A percentile compares a stretch with the other conserved stretches of the same genome.
Conservation (phyloP, 2,329 filamentous ascomycete species). For the Elsinoe ampelina region DNA sequence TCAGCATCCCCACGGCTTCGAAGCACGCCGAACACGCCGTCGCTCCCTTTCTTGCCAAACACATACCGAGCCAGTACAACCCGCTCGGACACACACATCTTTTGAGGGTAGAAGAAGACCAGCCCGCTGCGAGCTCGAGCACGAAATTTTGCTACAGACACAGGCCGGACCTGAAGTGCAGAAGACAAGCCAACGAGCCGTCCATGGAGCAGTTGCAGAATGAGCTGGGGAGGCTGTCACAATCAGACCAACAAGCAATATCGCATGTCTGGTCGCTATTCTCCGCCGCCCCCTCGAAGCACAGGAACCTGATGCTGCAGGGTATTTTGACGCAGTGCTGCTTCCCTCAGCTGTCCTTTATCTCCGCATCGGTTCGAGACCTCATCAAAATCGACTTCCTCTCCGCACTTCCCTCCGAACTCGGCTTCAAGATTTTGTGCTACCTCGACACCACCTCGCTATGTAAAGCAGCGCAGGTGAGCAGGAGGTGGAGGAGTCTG, state of each 20-base stretch:
- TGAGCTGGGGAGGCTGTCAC: constrained; percentile 71
- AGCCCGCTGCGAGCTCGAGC: constrained; percentile 31
- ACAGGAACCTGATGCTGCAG: constrained; percentile 91
- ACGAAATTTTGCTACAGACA: constrained; percentile 96
- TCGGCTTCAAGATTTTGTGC: constrained; percentile 87
- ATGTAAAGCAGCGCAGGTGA: constrained; percentile 93
- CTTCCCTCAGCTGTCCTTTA: constrained; percentile 89
- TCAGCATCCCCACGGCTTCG: constrained; percentile 36
- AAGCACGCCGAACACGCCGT: constrained; percentile 69
- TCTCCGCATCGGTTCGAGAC: constrained; percentile 83
- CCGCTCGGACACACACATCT: constrained; percentile 51
- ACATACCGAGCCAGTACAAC: constrained; percentile 83
- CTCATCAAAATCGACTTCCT: constrained; percentile 97
- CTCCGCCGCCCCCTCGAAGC: constrained; percentile 86
- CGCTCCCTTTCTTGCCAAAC: constrained; percentile 78
- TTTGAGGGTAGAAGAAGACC: constrained; percentile 8
- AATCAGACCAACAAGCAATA: constrained; percentile 86
- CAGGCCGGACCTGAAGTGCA: constrained; percentile 85
- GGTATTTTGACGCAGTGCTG: constrained; percentile 95
- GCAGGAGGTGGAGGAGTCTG: constrained; percentile 72
- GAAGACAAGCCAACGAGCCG: constrained; percentile 83
- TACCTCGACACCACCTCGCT: constrained; percentile 89
- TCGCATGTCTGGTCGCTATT: constrained; percentile 97
- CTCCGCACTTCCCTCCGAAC: constrained; percentile 74
- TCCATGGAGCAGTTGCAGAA: constrained; percentile 93